These are phyloP conservation scores for Debaryomyces robertsiae DNA, from an alignment of 1,139 yeast genomes.

Conservation along the genomic window DNA sequence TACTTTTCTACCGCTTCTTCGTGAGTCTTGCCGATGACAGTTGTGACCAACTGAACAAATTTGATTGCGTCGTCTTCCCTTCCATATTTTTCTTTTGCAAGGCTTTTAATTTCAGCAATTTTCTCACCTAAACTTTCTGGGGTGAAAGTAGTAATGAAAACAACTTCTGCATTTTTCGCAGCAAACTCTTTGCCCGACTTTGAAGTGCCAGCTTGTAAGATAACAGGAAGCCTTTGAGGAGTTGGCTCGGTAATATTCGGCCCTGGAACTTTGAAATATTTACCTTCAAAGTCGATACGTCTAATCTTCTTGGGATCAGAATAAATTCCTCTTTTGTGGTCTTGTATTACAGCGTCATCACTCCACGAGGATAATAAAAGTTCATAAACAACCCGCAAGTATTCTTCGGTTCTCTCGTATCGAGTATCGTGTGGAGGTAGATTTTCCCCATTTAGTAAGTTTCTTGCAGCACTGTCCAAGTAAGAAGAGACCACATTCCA, in stretches of 20 bases:
- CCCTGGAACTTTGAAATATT: slow-evolving; percentile 46
- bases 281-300: slow-evolving; percentile 36
- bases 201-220: slow-evolving; percentile 53
- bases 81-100: slow-evolving; percentile 33
- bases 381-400: slow-evolving; percentile 42
- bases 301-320: slow-evolving; percentile 22
- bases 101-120: slow-evolving; percentile 28
- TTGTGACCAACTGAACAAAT: slow-evolving; percentile 36
- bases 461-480: slow-evolving; percentile 44
- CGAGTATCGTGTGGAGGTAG: slow-evolving; percentile 45
- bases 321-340: slow-evolving; percentile 34
- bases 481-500: slow-evolving; percentile 48
- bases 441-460: slow-evolving; percentile 34
- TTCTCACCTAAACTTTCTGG: slow-evolving; percentile 32
- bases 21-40: slow-evolving; percentile 36
- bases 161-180: slow-evolving; percentile 48
- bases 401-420: slow-evolving; percentile 46
- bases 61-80: slow-evolving; percentile 40
- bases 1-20: slow-evolving; percentile 38
- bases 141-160: slow-evolving; percentile 36
- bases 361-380: slow-evolving; percentile 47
- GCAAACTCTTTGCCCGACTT: slow-evolving; percentile 45
- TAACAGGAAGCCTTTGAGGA: slow-evolving; percentile 46
- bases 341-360: slow-evolving; percentile 45
- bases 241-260: slow-evolving; percentile 47